Evolutionary conservation across 106 monocot genomes (phyloP).

Genomic region (Dendrobium nobile): DNA sequence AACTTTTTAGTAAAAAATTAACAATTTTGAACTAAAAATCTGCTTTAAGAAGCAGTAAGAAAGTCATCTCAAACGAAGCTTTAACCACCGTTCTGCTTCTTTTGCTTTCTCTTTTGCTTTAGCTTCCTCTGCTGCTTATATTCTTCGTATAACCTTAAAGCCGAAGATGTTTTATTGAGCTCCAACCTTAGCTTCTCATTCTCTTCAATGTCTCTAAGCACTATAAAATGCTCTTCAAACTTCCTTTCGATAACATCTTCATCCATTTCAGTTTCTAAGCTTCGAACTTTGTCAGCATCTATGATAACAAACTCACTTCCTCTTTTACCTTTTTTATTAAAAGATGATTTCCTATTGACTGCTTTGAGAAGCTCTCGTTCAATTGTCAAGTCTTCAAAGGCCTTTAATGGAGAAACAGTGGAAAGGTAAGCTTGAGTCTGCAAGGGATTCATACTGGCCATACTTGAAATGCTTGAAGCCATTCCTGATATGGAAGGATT

Average conservation of each 20-base stretch:
- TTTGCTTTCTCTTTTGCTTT: conserved; percentile 14
- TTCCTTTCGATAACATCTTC: conserved; percentile 44
- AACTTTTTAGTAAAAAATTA: too few species aligned
- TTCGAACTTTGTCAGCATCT: conserved; percentile 10
- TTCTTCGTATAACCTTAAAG: conserved; percentile 47
- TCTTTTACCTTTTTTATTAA: conserved; percentile 44
- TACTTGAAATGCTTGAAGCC: conserved; percentile 59
- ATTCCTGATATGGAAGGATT: conserved; percentile 65
- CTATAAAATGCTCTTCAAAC: conserved; percentile 64
- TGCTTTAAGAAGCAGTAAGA: too few species aligned
- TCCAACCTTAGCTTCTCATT: conserved; percentile 56
- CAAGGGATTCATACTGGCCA: conserved; percentile 46
- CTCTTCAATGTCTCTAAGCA: conserved; percentile 50
- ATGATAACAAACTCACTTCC: conserved; percentile 13
- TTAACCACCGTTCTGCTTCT: conserved; percentile 12
- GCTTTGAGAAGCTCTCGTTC: conserved; percentile 38
- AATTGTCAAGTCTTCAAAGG: conserved; percentile 51
- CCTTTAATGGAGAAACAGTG: conserved; percentile 51
- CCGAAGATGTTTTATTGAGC: conserved; percentile 33
- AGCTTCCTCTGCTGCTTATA: conserved; percentile 56
- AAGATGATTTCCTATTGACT: conserved; percentile 10
- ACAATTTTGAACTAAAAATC: too few species aligned
- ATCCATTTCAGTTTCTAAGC: conserved; percentile 14
- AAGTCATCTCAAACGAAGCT: not conserved
- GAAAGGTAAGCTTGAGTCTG: conserved; percentile 50